Base-by-base conservation (phyloP, 2,329 filamentous ascomycete species). In the Aspergillus sp. region DNA sequence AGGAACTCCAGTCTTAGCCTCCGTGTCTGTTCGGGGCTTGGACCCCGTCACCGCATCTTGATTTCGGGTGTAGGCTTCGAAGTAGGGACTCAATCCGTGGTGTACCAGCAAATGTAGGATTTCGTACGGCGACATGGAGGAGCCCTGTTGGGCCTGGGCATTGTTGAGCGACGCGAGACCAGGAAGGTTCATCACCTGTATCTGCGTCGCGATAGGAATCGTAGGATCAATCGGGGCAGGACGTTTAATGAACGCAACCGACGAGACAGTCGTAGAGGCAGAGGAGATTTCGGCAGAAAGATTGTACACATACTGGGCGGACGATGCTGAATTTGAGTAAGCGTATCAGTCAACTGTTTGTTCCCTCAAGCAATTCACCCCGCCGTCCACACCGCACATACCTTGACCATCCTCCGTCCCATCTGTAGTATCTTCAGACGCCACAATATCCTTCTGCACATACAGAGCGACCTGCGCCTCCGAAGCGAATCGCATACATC, bases 1-100 rank as follows among this genome's bases (percentile, higher is more conserved):
- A 13, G 93, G 90, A 53, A 98, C 90, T 51, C 93, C 93, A 15
- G 89, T 95, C 74, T 95, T 94, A 41, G 88, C 84, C 63, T 97
- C 93, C 44, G 88, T 83, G 61, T 97, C 90, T 17, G 86, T 81
- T 60, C 89, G 83, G 54, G 83, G 84, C 63, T 88, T 85, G 47
- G 77, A 74, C 13, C 83, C 82, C 62, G 80, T 81, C 49, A 74
- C 73, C 44, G 80, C 72, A 63, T 89, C 86, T 60, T 89, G 85
- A 54, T 79, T 86, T 72, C 90, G 91, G 49, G 90, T 94, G 67
- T 90, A 94, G 59, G 90, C 91, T 75, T 99, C 91, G 66, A 98
- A 98, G 71, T 96, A 97, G 35, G 94, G 93, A 60, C 88, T 89
- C 64, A 98, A 76, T 57, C 88, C 90, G 66, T 90, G 85, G 70